Evolutionary conservation across 2,329 filamentous ascomycete species (phyloP).

Genomic region (Onygenales sp.): DNA sequence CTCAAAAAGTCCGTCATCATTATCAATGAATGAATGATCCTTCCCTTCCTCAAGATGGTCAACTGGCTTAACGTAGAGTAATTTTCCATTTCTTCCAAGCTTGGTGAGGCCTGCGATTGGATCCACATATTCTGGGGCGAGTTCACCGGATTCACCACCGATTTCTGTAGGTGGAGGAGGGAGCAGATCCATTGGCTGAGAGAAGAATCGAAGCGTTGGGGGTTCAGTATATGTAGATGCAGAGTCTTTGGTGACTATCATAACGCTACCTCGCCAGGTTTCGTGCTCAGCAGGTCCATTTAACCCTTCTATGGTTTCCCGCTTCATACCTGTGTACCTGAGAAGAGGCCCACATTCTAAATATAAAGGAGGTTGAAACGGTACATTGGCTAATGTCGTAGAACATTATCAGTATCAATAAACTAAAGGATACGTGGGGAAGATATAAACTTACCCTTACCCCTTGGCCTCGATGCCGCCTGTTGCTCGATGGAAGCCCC

Average conservation of each 20-base stretch:
- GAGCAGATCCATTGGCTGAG: slow-evolving; percentile 73
- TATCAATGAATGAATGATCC: slow-evolving; percentile 71
- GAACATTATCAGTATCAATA: slow-evolving; percentile 7
- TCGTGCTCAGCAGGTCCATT: slow-evolving; percentile 50
- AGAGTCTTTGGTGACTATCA: slow-evolving; percentile 87
- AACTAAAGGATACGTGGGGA: background rate
- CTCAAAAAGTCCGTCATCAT: slow-evolving; percentile 76
- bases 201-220: slow-evolving; percentile 74
- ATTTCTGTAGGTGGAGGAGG: slow-evolving; percentile 67
- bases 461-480: slow-evolving; percentile 21
- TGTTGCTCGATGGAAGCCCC: slow-evolving; percentile 23
- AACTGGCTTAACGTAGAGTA: slow-evolving; percentile 81
- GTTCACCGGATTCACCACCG: slow-evolving; percentile 47
- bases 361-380: slow-evolving; percentile 74
- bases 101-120: slow-evolving; percentile 83
- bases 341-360: slow-evolving; percentile 85
- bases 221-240: slow-evolving; percentile 71
- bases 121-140: slow-evolving; percentile 74
- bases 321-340: slow-evolving; percentile 79
- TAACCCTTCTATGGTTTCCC: slow-evolving; percentile 24
- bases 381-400: slow-evolving; percentile 36
- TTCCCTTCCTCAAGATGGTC: slow-evolving; percentile 69
- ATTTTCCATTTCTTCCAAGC: slow-evolving; percentile 72
- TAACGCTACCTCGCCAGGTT: slow-evolving; percentile 84
- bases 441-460: slow-evolving; percentile 24